A percentile compares a stretch with the other conserved stretches of the same genome.
phyloP scores from a whole-genome alignment of 768 basidiomycete genomes.

The Tylopilus sp. region DNA sequence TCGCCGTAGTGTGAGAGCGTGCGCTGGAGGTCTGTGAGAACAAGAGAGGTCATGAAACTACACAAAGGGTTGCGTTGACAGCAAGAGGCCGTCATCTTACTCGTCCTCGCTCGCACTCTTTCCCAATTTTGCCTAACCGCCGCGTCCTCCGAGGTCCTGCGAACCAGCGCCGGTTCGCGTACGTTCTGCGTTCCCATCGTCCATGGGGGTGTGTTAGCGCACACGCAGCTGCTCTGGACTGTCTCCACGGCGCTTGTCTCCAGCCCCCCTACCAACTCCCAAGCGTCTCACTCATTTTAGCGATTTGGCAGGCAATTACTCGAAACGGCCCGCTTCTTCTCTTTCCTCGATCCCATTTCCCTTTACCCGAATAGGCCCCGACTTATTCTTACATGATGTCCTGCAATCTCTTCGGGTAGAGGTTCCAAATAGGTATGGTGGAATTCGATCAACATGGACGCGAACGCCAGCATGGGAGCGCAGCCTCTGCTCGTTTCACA shows the following conservation, averaged over 20 bases:
- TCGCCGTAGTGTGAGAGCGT: slow-evolving; percentile 30
- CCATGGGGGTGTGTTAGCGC: too few species aligned
- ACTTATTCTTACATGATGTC: neutral
- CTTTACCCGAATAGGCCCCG: neutral
- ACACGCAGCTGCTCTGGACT: too few species aligned
- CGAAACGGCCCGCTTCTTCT: neutral
- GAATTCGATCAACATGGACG: neutral
- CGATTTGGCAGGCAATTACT: neutral
- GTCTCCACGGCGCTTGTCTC: neutral
- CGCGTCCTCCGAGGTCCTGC: slow-evolving; percentile 1
- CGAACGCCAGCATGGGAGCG: neutral
- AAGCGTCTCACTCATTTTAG: neutral
- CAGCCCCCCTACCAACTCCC: neutral
- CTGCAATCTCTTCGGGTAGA: neutral
- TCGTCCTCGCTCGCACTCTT: slow-evolving; percentile 6
- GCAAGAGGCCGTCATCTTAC: slow-evolving; percentile 2
- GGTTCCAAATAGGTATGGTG: neutral
- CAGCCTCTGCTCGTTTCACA: neutral
- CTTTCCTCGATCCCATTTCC: too few species aligned
- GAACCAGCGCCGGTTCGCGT: neutral
- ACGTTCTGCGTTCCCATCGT: slow-evolving; percentile 2
- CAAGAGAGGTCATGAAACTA: slow-evolving; percentile 5
- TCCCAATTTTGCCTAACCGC: slow-evolving; percentile 1
- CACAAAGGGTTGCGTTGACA: slow-evolving; percentile 9
- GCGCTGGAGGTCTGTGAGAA: slow-evolving; percentile 8